Conservation (phyloP, 2,329 filamentous ascomycete species). For the Ceratocystis smalleyi region DNA sequence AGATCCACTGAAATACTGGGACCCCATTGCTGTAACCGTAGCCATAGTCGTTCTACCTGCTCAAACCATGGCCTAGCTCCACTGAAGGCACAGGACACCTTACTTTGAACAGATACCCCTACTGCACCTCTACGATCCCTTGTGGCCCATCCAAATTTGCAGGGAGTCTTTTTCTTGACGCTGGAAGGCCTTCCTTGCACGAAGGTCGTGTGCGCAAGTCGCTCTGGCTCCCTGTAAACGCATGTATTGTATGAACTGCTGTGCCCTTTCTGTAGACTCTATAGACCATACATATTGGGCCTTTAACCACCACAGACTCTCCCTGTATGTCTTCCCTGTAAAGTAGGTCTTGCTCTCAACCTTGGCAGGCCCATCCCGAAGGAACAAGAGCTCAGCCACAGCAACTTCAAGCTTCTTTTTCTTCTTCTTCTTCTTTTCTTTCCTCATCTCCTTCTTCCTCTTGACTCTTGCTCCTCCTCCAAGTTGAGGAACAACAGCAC, state of each 20-base stretch:
- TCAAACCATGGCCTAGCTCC: background rate
- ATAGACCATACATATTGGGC: background rate
- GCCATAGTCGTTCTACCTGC: too few relatives aligned
- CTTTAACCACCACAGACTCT: background rate
- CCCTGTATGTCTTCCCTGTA: background rate
- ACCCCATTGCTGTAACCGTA: too few relatives aligned
- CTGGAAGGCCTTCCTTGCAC: background rate
- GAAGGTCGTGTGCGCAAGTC: too few relatives aligned
- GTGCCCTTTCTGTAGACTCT: background rate
- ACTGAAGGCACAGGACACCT: background rate
- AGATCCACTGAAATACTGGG: too few relatives aligned
- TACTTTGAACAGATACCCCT: background rate
- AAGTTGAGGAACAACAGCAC: background rate
- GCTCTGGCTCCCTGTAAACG: background rate
- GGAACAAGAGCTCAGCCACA: background rate
- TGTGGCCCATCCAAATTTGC: background rate
- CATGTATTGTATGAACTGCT: background rate
- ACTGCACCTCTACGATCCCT: background rate
- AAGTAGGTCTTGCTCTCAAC: background rate
- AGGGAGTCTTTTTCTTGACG: background rate
- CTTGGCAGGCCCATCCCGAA: background rate
- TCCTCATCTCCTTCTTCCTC: background rate
- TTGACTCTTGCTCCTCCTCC: background rate
- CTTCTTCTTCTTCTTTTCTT: background rate
- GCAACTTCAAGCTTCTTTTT: background rate